Percentiles rank a stretch among this genome's conserved stretches.
Conservation (phyloP, 2,329 filamentous ascomycete genomes). For the Aspergillus fischeri region DNA sequence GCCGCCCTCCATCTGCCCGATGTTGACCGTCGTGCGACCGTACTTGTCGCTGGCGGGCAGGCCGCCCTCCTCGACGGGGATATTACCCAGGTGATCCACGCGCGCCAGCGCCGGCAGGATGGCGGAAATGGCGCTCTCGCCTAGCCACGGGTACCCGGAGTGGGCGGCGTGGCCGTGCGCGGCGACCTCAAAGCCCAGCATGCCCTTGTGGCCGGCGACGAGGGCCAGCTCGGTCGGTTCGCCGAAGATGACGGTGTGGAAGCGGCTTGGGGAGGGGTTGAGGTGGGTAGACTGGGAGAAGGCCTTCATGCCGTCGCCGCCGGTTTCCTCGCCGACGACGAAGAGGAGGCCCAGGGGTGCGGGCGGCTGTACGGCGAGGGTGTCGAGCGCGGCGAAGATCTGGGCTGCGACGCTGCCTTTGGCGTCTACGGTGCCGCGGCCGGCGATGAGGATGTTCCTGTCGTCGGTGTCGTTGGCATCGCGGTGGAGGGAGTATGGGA, state of each 20-base stretch:
- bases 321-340: conserved; percentile 76
- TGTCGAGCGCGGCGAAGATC: conserved; percentile 42
- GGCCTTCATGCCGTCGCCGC: conserved; percentile 72
- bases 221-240: conserved; percentile 89
- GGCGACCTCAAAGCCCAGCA: conserved; percentile 61
- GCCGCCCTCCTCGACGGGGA: conserved; percentile 46
- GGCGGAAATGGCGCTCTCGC: conserved; percentile 77
- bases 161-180: conserved; percentile 77
- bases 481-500: conserved; percentile 49
- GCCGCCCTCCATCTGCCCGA: conserved; percentile 73
- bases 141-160: conserved; percentile 88
- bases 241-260: conserved; percentile 78
- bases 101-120: conserved; percentile 68
- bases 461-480: conserved; percentile 17
- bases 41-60: conserved; percentile 73
- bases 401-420: conserved; percentile 45
- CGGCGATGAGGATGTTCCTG: conserved; percentile 36
- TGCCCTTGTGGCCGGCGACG: conserved; percentile 88
- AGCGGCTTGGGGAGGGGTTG: conserved; percentile 39
- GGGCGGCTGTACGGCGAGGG: conserved; percentile 38
- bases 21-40: conserved; percentile 84
- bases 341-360: conserved; percentile 51
- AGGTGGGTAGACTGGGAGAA: conserved; percentile 48
- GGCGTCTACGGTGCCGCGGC: conserved; percentile 45
- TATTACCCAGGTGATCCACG: conserved; percentile 57